phyloP scores from a whole-genome alignment of 495 filamentous ascomycete species.

The Sporormia fimetaria region DNA sequence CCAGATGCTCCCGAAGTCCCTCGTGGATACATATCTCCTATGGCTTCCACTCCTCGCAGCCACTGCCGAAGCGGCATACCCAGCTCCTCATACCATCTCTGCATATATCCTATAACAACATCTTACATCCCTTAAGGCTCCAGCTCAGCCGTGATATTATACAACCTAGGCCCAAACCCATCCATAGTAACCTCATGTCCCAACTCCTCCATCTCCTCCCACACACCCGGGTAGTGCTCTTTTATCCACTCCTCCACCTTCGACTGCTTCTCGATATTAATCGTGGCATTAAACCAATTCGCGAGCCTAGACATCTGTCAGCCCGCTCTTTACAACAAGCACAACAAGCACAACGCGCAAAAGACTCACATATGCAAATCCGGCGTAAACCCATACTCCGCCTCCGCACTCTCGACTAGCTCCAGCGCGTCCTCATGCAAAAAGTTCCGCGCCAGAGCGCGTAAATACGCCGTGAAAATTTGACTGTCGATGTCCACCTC shows the following conservation, averaged over 20 bases:
- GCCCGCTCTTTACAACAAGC: conserved; percentile 17
- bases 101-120: too few relatives aligned
- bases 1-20: too few relatives aligned
- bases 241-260: conserved; percentile 61
- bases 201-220: conserved; percentile 46
- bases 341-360: conserved; percentile 1
- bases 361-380: conserved; percentile 58
- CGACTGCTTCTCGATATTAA: conserved; percentile 47
- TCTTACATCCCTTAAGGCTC: conserved; percentile 21
- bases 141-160: conserved; percentile 18
- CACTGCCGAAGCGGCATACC: too few relatives aligned
- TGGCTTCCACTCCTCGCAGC: too few relatives aligned
- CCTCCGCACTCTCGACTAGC: conserved; percentile 53
- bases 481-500: conserved; percentile 61
- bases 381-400: conserved; percentile 50
- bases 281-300: conserved; percentile 60
- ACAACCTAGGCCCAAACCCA: conserved; percentile 21
- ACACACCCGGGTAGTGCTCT: conserved; percentile 52
- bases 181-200: conserved; percentile 12
- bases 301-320: conserved; percentile 45
- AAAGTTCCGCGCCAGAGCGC: conserved; percentile 58
- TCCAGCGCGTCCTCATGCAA: conserved; percentile 47
- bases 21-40: too few relatives aligned
- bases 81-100: too few relatives aligned
- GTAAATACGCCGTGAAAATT: conserved; percentile 63